Evolutionary conservation across 768 basidiomycete species (phyloP), one percentile per base, ranked within the genome.

Genomic region (Leccinum pellstonianum): DNA sequence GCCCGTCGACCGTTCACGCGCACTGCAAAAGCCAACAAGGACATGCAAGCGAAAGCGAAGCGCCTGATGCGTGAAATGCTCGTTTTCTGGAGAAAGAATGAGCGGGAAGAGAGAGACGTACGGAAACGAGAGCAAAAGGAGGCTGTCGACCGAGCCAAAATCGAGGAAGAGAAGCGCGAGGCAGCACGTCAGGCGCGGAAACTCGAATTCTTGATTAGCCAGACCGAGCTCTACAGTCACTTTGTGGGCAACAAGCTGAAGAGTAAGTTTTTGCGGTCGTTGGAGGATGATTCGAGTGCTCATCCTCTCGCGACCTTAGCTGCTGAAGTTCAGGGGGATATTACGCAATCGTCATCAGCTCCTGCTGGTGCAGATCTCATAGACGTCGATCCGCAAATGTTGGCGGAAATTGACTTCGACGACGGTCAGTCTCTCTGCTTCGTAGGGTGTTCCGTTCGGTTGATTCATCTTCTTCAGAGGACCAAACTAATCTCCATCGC

Each of bases 161-260:
- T 92, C 33, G 94, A 96, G 73, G 95, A 96, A 72, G 94, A 97
- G 76, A 91, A 87, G 70, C 83, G 96, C 46, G 97, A 99, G 75
- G 90, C 91, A 12, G 90, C 95, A 41, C 81, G 97, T 54, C 93
- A 96, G 73, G 93, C 95, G 12, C 84, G 96, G 65, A 98, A 98
- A 74, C 85, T 99, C 25, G 97, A 99, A 77, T 99, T 98, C 77
- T 80, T 99, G 75, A 95, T 99, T 74, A 98, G 93, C 60, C 96
- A 98, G 75, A 98, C 97, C 4, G 97, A 99, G 73, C 83, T 98
- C 8, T 99, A 98, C 76, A 95, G 93, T 65, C 97, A 99, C 77
- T 98, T 99, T 82, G 95, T 99, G 59, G 96, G 96, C 33, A 97
- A 87, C 76, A 98, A 98, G 77, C 83, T 93, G 55, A 92, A 92